Evolutionary conservation across 768 basidiomycete genomes (phyloP).

Genomic region (Suillus bovinus): DNA sequence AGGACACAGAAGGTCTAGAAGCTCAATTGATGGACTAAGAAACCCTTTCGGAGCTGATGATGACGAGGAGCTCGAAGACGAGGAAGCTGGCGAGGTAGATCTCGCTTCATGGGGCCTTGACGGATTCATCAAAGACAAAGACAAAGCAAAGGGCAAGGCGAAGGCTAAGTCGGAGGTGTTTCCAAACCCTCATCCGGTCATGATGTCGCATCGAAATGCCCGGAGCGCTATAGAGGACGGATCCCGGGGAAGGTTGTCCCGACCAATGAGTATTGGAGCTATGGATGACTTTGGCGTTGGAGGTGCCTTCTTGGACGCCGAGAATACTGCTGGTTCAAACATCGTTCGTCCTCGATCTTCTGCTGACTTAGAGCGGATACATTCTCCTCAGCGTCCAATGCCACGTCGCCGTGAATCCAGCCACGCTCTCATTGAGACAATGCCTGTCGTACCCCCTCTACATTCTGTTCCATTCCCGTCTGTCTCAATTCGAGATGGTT

Average conservation of each 20-base stretch:
- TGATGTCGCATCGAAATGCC: constrained; percentile 39
- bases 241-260: constrained; percentile 42
- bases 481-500: constrained; percentile 50
- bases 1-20: constrained; percentile 50
- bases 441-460: constrained; percentile 40
- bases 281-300: constrained; percentile 54
- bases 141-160: constrained; percentile 42
- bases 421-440: constrained; percentile 46
- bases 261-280: constrained; percentile 69
- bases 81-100: constrained; percentile 67
- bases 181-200: constrained; percentile 47
- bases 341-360: constrained; percentile 56
- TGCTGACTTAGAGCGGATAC: constrained; percentile 53
- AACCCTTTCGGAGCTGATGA: constrained; percentile 76
- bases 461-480: constrained; percentile 68
- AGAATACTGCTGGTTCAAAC: constrained; percentile 22
- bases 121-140: constrained; percentile 72
- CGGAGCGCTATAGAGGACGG: constrained; percentile 44
- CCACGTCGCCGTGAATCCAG: constrained; percentile 53
- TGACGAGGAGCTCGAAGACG: constrained; percentile 50
- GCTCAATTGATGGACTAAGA: constrained; percentile 61
- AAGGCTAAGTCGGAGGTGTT: constrained; percentile 40
- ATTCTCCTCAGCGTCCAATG: constrained; percentile 39
- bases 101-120: constrained; percentile 85
- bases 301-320: constrained; percentile 47